Evolutionary conservation across 208 protist species (phyloP), one percentile per base, ranked within the genome.

Genomic region (Phytomonas sp.): DNA sequence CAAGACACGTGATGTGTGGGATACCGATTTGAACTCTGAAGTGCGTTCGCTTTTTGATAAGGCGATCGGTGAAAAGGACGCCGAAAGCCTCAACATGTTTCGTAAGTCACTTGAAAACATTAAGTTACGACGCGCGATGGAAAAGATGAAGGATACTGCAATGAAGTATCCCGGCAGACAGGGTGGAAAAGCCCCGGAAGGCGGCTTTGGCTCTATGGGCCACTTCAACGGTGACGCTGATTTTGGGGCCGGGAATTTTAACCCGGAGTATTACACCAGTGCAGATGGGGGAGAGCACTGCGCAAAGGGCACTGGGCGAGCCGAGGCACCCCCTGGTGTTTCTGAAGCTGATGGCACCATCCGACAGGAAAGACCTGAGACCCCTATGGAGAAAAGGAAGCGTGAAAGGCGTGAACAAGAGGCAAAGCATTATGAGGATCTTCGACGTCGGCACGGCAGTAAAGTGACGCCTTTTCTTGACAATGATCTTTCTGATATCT

Each of bases 51-150:
- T 93, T 5, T 95, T 93, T 67, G 81, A 93, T 65, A 77, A 83
- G 33, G 64, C 75, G 8, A 81, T 89, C 0, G 86, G 91, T 67
- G 79, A 82, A 67, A 87, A 93, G 75, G 88, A 96, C 61, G 85
- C 81, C 9, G 72, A 85, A 65, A 91, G 79, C 63, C 75, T 96
- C 28, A 92, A 92, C 77, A 86, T 83, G 82, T 83, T 93, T 82
- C 85, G 90, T 67, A 81, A 92, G 79, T 92, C 87, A 23, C 74
- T 96, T 26, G 88, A 96, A 74, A 94, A 91, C 74, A 91, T 94
- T 29, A 81, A 84, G 23, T 82, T 85, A 28, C 83, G 88, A 75
- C 80, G 86, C 1, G 82, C 80, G 28, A 92, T 88, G 81, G 84
- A 91, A 59, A 89, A 85, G 59, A 94, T 94, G 91, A 93, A 92